Conservation (phyloP, 2,329 filamentous ascomycete genomes). For the Dothideomycetes sp. region DNA sequence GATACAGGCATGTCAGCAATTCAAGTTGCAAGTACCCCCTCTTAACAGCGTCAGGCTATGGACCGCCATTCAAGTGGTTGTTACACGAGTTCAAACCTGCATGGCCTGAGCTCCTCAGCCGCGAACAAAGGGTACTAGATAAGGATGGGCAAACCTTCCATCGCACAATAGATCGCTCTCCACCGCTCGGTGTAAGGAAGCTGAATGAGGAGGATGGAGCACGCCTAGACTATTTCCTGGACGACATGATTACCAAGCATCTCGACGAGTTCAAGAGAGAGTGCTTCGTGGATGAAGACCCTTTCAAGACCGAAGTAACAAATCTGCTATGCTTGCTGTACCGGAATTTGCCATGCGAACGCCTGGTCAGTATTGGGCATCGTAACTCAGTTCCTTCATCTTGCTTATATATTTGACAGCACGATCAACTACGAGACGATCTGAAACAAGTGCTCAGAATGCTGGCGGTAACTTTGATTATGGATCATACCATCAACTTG, state of each 20-base stretch:
- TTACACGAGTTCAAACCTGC: slow-evolving; percentile 36
- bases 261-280: slow-evolving; percentile 30
- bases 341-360: slow-evolving; percentile 9
- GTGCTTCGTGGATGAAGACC: slow-evolving; percentile 33
- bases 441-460: slow-evolving; percentile 34
- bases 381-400: not conserved
- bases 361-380: not conserved
- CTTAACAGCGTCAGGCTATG: slow-evolving; percentile 21
- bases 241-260: slow-evolving; percentile 28
- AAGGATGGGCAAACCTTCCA: slow-evolving; percentile 11
- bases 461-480: slow-evolving; percentile 37
- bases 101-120: slow-evolving; percentile 26
- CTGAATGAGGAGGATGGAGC: slow-evolving; percentile 33
- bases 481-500: slow-evolving; percentile 36
- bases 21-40: not conserved
- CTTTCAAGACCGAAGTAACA: slow-evolving; percentile 28
- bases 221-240: slow-evolving; percentile 34
- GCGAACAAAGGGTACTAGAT: slow-evolving; percentile 28
- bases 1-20: slow-evolving; percentile 15
- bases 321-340: slow-evolving; percentile 26
- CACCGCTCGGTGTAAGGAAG: slow-evolving; percentile 34
- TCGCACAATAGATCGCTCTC: slow-evolving; percentile 27
- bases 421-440: slow-evolving; percentile 22
- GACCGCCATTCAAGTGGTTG: slow-evolving; percentile 31
- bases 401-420: not conserved